Conservation (phyloP, 1,284 basidiomycete genomes). For the Rhodotorula sp. region DNA sequence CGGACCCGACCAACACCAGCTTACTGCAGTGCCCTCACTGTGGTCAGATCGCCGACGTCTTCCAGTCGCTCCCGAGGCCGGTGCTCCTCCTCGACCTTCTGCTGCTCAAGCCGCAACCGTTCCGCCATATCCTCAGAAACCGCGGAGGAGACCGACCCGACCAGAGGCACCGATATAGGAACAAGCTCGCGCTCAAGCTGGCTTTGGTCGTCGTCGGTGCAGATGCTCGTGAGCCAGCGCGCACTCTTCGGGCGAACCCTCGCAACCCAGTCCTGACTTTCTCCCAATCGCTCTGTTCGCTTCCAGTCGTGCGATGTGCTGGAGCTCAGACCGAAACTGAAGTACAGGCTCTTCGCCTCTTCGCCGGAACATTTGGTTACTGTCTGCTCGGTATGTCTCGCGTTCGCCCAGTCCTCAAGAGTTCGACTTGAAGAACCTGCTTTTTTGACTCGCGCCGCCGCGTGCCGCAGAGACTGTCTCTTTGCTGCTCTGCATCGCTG, state of each 20-base stretch:
- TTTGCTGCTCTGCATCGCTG: slow-evolving; percentile 9
- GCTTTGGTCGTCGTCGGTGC: slow-evolving; percentile 13
- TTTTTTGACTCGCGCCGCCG: not conserved
- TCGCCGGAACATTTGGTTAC: slow-evolving; percentile 5
- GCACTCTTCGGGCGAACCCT: not conserved
- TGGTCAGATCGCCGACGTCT: slow-evolving; percentile 15
- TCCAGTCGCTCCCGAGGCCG: slow-evolving; percentile 10
- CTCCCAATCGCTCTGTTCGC: not conserved
- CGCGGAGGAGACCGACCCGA: not conserved
- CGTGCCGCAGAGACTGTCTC: slow-evolving; percentile 15
- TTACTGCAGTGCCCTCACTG: slow-evolving; percentile 21
- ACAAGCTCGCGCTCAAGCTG: not conserved
- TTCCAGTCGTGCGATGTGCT: slow-evolving; percentile 30
- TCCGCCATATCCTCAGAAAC: slow-evolving; percentile 33
- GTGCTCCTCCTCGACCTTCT: slow-evolving; percentile 33
- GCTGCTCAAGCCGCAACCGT: slow-evolving; percentile 28
- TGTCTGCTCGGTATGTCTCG: slow-evolving; percentile 22
- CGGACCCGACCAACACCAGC: slow-evolving; percentile 27
- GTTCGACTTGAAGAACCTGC: not conserved
- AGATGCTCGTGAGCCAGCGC: slow-evolving; percentile 22
- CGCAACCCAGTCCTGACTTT: not conserved
- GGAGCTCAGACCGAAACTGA: not conserved
- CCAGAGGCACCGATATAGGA: not conserved
- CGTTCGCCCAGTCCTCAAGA: too few species aligned
- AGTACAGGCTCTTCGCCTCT: slow-evolving; percentile 3